Percentiles rank a stretch among this genome's conserved stretches.
Conservation (phyloP, 1,284 basidiomycete species). For the Melampsora americana region DNA sequence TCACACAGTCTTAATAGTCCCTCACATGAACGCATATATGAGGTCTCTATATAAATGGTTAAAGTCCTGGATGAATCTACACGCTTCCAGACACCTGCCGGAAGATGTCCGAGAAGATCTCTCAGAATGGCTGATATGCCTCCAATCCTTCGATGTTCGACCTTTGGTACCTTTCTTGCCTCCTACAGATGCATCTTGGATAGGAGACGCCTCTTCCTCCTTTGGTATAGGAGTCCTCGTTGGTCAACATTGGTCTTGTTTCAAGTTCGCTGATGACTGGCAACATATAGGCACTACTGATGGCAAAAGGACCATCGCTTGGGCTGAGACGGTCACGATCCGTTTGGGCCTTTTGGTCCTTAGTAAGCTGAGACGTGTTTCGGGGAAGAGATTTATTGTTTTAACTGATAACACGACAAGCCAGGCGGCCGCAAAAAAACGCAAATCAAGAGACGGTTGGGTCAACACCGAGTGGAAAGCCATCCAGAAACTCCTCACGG, state of each 20-base stretch:
- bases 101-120: not conserved
- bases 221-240: too few species aligned
- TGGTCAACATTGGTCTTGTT: too few species aligned
- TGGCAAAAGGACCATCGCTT: too few species aligned
- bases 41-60: not conserved
- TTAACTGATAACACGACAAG: conserved; percentile 5
- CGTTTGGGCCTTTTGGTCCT: too few species aligned
- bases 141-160: not conserved
- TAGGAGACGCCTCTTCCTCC: too few species aligned
- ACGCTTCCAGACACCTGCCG: too few species aligned
- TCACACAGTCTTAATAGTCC: not conserved
- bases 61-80: not conserved
- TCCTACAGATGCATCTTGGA: too few species aligned
- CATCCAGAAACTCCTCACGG: not conserved
- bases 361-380: too few species aligned
- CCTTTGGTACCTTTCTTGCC: not conserved
- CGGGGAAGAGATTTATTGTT: too few species aligned
- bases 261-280: too few species aligned
- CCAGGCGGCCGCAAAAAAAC: not conserved
- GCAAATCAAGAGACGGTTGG: not conserved
- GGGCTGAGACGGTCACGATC: too few species aligned
- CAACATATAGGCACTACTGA: too few species aligned
- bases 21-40: not conserved
- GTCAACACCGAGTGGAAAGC: not conserved
- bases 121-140: not conserved